phyloP scores from a whole-genome alignment of 495 filamentous ascomycete species.

The Aspergillus incahuasiensis region DNA sequence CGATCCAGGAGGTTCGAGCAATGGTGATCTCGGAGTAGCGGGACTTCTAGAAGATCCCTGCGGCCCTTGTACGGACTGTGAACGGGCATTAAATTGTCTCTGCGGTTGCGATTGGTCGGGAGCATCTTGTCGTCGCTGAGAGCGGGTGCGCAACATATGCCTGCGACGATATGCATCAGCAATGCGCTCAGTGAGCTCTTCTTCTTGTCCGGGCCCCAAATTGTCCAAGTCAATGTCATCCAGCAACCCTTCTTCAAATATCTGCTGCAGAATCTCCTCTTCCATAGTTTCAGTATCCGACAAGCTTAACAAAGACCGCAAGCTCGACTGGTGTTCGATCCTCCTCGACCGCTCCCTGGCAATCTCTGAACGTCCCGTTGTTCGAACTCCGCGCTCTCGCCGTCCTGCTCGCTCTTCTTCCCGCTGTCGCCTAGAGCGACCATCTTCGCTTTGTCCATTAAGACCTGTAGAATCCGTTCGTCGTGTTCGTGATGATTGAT shows the following conservation, averaged over 20 bases:
- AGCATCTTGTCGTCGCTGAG: constrained; percentile 26
- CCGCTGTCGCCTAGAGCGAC: constrained; percentile 36
- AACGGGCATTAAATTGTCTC: constrained; percentile 28
- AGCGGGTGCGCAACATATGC: constrained; percentile 45
- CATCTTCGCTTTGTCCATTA: constrained; percentile 34
- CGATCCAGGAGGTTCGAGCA: constrained; percentile 43
- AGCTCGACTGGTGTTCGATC: constrained; percentile 79
- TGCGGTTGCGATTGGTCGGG: constrained; percentile 20
- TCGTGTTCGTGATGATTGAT: constrained; percentile 23
- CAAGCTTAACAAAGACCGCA: constrained; percentile 74
- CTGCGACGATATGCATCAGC: constrained; percentile 77
- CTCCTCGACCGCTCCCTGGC: constrained; percentile 39
- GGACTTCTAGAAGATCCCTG: constrained; percentile 36
- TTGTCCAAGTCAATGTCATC: constrained; percentile 82
- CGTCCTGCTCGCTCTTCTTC: constrained; percentile 40
- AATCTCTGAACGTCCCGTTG: constrained; percentile 3
- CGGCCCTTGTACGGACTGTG: constrained; percentile 31
- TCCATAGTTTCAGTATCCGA: constrained; percentile 79
- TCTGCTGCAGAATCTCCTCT: constrained; percentile 84
- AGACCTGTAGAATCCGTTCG: constrained; percentile 27
- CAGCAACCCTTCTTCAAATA: constrained; percentile 79
- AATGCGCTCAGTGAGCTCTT: constrained; percentile 82
- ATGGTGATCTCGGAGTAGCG: constrained; percentile 51
- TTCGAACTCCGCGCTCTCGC: constrained; percentile 17
- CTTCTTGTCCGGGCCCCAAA: constrained; percentile 69